These are phyloP conservation scores for Cystobasidium pallidum DNA, from an alignment of 1,284 basidiomycete genomes.

Conservation along the genomic window DNA sequence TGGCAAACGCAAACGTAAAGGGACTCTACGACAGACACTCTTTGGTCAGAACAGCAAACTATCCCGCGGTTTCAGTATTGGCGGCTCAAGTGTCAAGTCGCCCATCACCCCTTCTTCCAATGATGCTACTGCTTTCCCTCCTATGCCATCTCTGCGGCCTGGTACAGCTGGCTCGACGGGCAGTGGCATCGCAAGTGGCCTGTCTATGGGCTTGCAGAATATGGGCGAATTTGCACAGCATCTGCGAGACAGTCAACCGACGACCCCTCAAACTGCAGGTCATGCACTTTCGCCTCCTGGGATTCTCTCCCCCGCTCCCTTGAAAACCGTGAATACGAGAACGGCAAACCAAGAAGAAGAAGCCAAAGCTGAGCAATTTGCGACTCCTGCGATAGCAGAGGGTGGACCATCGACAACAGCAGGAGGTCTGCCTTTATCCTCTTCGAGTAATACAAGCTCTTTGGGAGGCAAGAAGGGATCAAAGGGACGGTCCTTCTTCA, in stretches of 20 bases:
- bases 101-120: not conserved
- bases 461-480: slow-evolving; percentile 23
- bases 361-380: slow-evolving; percentile 45
- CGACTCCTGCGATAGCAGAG: slow-evolving; percentile 34
- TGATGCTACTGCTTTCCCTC: not conserved
- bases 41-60: slow-evolving; percentile 22
- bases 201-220: slow-evolving; percentile 16
- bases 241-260: not conserved
- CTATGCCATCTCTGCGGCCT: not conserved
- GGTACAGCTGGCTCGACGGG: slow-evolving; percentile 16
- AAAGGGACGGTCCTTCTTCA: slow-evolving; percentile 40
- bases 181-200: not conserved
- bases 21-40: slow-evolving; percentile 53
- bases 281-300: not conserved
- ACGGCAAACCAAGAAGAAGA: slow-evolving; percentile 44
- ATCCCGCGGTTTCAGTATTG: slow-evolving; percentile 17
- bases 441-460: slow-evolving; percentile 36
- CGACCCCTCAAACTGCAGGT: not conserved
- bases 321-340: slow-evolving; percentile 15
- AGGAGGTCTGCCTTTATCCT: slow-evolving; percentile 45
- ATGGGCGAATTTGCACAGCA: slow-evolving; percentile 27
- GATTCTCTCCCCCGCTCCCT: not conserved
- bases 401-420: slow-evolving; percentile 46
- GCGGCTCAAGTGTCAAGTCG: slow-evolving; percentile 19
- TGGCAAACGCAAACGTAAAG: slow-evolving; percentile 62